A percentile compares a stretch with the other conserved stretches of the same genome.
Conservation (phyloP, 257 asterid species). For the Vinca minor region DNA sequence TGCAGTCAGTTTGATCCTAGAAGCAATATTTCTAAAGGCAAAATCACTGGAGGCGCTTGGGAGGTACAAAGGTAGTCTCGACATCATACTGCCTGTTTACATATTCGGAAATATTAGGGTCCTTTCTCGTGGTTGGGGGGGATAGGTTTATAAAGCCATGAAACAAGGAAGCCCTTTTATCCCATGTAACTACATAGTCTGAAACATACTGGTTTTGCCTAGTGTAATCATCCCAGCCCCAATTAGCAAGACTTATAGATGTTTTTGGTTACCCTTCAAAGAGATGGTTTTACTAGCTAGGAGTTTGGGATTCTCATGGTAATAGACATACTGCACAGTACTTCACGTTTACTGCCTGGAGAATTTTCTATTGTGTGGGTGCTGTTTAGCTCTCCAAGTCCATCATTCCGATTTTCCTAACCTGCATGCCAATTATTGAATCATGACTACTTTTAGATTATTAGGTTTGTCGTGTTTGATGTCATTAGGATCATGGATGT, state of each 20-base stretch:
- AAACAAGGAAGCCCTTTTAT: neutral
- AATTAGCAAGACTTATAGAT: neutral
- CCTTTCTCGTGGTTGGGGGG: neutral
- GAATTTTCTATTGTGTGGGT: neutral
- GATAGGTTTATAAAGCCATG: neutral
- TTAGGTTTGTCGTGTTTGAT: neutral
- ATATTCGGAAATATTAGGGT: neutral
- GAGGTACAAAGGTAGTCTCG: slow-evolving; percentile 64
- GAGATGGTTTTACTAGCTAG: neutral
- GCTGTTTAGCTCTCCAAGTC: neutral
- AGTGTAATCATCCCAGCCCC: neutral
- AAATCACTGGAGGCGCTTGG: slow-evolving; percentile 76
- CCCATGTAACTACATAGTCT: neutral
- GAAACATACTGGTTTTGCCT: neutral
- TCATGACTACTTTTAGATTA: neutral
- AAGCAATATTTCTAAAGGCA: slow-evolving; percentile 75
- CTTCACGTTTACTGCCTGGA: neutral
- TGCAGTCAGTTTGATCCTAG: slow-evolving; percentile 79
- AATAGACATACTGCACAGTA: neutral
- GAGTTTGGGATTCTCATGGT: neutral
- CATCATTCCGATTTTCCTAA: neutral
- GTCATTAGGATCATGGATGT: neutral
- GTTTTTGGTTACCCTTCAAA: neutral
- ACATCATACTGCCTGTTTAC: neutral
- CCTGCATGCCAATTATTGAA: neutral